Evolutionary conservation across 441 rosid genomes (phyloP), one percentile per base, ranked within the genome.

Genomic region (Pelargonium myrrhifolium): DNA sequence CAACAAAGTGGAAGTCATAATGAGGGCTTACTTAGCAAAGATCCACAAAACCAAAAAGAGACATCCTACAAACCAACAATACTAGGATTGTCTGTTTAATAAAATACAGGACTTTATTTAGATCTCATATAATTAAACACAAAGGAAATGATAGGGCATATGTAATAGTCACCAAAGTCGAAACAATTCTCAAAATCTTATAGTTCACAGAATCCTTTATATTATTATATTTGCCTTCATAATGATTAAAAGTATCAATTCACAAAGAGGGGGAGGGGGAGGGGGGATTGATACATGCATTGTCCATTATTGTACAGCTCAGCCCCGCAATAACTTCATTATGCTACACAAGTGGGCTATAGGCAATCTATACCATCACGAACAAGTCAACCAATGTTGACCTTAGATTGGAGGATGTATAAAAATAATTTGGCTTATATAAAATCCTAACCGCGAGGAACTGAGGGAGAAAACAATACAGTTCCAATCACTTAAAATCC

Each of bases 1-100:
- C 49, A 77, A 67, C 56, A 74, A 69, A 72, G 70, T 61, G n/a
- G 65, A 17, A 73, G 43, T 42, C 40, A 35, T 69, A 56, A 45
- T 26, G 18, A 61, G 40, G 63, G 63, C 37, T 59, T 24, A 24
- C 17, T 24, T 24, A 24, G 39, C 15, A 59, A 24, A 59, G 63
- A 59, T 22, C 26, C 63, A 24, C 15, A 4, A 59, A 11, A 59
- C 3, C 1, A 59, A 58, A 59, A 59, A 59, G 40, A 5, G 9
- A 61, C 62, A 26, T 10, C 64, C 17, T 3, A 14, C 10, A 61
- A 6, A 61, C 64, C 39, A 61, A 22, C 64, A 61, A 61, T 28
- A 24, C 40, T 61, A 61, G 26, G 24, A 61, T 12, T 35, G 39
- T 17, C n/a, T 26, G 9, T 61, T 26, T 61, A 61, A n/a, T 8